These are phyloP conservation scores for Vitis riparia DNA, from an alignment of 164 flowering plant species.

Conservation along the genomic window DNA sequence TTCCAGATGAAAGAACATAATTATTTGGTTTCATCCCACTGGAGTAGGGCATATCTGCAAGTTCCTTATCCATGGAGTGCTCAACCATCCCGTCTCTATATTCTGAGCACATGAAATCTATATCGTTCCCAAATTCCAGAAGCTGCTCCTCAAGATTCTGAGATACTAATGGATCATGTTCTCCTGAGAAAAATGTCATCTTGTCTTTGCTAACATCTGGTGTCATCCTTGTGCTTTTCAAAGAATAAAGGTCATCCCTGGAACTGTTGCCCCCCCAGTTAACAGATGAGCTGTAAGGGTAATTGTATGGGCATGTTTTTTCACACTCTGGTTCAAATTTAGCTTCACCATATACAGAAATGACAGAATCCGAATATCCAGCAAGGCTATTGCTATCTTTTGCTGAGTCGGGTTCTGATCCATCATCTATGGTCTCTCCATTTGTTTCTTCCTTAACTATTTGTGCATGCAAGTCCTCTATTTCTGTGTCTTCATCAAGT, in stretches of 20 bases:
- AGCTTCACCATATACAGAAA: conserved; percentile 24
- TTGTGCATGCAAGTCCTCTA: not conserved
- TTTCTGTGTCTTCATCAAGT: conserved; percentile 10
- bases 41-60: conserved; percentile 42
- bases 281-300: conserved; percentile 35
- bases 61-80: conserved; percentile 35
- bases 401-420: conserved; percentile 36
- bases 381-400: conserved; percentile 53
- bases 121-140: conserved; percentile 27
- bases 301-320: conserved; percentile 11
- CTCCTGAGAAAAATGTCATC: not conserved
- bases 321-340: conserved; percentile 11
- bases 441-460: conserved; percentile 10
- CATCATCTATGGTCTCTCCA: conserved; percentile 1
- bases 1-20: conserved; percentile 62
- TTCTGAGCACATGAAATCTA: conserved; percentile 27
- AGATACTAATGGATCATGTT: not conserved
- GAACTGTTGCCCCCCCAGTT: conserved; percentile 24
- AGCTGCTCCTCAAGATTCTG: conserved; percentile 30
- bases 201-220: conserved; percentile 12
- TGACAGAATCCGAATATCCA: conserved; percentile 34
- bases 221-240: conserved; percentile 13
- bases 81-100: conserved; percentile 22
- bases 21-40: conserved; percentile 28
- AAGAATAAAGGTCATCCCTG: conserved; percentile 17